Conservation (phyloP, 2,329 filamentous ascomycete species). For the Lachnellula arida region DNA sequence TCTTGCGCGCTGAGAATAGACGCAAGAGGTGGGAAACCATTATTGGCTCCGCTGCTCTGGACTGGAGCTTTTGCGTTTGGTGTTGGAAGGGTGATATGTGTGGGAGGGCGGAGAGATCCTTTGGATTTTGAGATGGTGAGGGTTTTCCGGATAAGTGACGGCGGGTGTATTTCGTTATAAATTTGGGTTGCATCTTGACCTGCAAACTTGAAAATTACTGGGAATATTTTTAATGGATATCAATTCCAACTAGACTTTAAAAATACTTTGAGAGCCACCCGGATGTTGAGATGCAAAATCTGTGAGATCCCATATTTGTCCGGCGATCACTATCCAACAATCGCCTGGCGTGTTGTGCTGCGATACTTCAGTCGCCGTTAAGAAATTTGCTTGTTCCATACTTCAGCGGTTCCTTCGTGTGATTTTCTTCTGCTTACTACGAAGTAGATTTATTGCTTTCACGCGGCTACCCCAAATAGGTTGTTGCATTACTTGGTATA, state of each 20-base stretch:
- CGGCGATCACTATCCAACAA: conserved; percentile 64
- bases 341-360: conserved; percentile 41
- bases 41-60: background rate
- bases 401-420: background rate
- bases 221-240: background rate
- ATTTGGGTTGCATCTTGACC: conserved; percentile 43
- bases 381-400: background rate
- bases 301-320: conserved; percentile 61
- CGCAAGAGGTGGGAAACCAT: conserved; percentile 36
- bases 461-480: too few relatives aligned
- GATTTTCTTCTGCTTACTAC: too few relatives aligned
- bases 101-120: background rate
- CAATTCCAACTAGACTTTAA: background rate
- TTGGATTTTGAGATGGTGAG: background rate
- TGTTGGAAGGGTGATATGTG: conserved; percentile 14
- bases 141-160: background rate
- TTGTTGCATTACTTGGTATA: too few relatives aligned
- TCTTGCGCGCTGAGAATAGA: conserved; percentile 41
- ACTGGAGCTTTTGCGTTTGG: conserved; percentile 46
- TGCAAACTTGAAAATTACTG: conserved; percentile 43
- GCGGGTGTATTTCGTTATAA: background rate
- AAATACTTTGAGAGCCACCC: conserved; percentile 48
- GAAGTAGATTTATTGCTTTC: too few relatives aligned
- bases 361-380: background rate
- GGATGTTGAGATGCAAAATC: conserved; percentile 57